Evolutionary conservation across 768 basidiomycete species (phyloP), one percentile per base, ranked within the genome.

Genomic region (Boletales sp.): DNA sequence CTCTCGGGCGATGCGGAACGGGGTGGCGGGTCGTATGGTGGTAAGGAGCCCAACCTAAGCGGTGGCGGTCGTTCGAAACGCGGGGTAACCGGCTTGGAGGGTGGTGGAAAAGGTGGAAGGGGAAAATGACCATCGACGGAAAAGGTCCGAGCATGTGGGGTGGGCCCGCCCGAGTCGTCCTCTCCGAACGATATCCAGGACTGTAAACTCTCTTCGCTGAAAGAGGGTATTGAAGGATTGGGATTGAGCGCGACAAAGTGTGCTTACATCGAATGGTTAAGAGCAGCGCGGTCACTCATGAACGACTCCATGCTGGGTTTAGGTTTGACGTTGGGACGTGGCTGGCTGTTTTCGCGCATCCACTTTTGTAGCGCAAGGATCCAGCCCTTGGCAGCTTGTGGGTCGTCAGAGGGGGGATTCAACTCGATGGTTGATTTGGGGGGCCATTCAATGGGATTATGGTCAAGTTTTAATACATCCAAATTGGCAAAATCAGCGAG

Each of bases 371-470:
- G 60, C 48, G 70, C 70, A 35, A 70, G 70, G 46, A 95, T 82
- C 86, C 91, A 93, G 38, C 82, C 78, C 62, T 78, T 79, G 74
- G 84, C 80, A 15, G 73, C 73, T 44, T 80, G 75, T 31, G 72
- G 67, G 50, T 77, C 74, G 41, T 77, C 71, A 15, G 65, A 55
- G 25, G 75, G 72, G 39, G 64, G 70, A 11, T 70, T 64, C 15
- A 65, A 60, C 39, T 78, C 77, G 63, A 86, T 63, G 13, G 87
- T 71, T 42, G 72, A 50, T 53, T 73, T 78, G 8, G 90, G 87
- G 0, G 95, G 95, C 92, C 94, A 98, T 67, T 93, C 87, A 35
- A 96, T 78, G 4, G 94, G 94, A 63, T 99, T 98, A 55, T 86
- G 83, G 56, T 95, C 94, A 9, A 90, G 73, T 67, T 90, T 90